Evolutionary conservation across 129 eudicot species (phyloP), one percentile per base, ranked within the genome.

Genomic region (Flaveria bidentis): DNA sequence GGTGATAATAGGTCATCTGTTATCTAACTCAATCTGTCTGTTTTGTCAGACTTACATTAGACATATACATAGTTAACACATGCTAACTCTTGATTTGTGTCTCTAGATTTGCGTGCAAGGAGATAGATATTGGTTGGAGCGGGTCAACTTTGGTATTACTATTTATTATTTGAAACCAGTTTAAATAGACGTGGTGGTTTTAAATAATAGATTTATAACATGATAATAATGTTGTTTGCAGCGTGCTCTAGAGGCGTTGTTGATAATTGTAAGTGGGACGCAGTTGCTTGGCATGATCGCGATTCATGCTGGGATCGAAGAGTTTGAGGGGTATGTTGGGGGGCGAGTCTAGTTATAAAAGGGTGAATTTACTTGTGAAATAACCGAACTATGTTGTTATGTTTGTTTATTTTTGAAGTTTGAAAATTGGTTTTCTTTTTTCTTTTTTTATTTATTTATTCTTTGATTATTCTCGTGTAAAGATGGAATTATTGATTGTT

Each of bases 71-170:
- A 58, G 6, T 50, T 28, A 26, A 71, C 47, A 30, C 17, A 10
- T 76, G 15, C 52, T 42, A 56, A 45, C 46, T 55, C 28, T 72
- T 20, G 17, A 62, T 23, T 18, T 45, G 30, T 78, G 5, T 67
- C 68, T 58, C 28, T 83, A 94, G 99, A 81, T 77, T 94, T 56
- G 93, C 99, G 4, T 94, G 92, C 81, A 94, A 91, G 67, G 97
- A 94, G 87, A 91, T 94, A 60, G 55, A 87, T 56, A 78, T 87
- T 18, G 94, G 99, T 25, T 91, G 93, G 92, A 82, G 84, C 18
- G 84, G 78, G 5, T 33, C 90, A n/a, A 87, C 82, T 74, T 58
- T 91, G 91, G 99, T 89, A 86, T 56, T 46, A 42, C 41, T 23
- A 58, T 63, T 63, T 14, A 10, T 30, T 63, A 15, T 63, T 50